phyloP scores from a whole-genome alignment of 208 protist genomes.

The Wallacemonas sp. region DNA sequence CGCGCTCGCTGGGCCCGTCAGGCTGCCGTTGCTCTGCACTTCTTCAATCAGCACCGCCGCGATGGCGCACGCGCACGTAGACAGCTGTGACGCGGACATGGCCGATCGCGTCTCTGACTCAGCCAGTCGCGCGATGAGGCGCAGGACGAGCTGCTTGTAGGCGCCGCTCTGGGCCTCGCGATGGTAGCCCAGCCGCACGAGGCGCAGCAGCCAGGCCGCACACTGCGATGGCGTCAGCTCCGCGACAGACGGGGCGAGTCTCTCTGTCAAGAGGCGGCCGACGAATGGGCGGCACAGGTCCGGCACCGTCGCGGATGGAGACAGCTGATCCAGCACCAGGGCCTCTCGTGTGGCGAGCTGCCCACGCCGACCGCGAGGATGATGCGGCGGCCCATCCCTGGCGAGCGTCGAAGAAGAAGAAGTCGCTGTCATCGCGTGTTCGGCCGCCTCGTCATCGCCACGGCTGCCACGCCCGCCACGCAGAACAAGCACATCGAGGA shows the following conservation, averaged over 20 bases:
- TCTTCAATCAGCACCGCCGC: constrained; percentile 1
- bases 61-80: constrained; percentile 29
- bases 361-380: no score
- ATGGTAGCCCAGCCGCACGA: constrained; percentile 28
- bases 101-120: not conserved
- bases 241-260: constrained; percentile 15
- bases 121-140: constrained; percentile 25
- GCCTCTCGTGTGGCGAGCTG: not conserved
- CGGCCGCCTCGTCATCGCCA: no score
- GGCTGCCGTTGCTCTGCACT: not conserved
- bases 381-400: no score
- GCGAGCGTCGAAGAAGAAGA: no score
- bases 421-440: no score
- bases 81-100: constrained; percentile 36
- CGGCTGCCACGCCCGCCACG: no score
- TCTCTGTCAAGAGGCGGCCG: constrained; percentile 19
- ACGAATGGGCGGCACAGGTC: constrained; percentile 29
- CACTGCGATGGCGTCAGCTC: constrained; percentile 47
- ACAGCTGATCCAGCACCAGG: not conserved
- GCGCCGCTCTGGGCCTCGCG: constrained; percentile 21
- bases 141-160: constrained; percentile 26
- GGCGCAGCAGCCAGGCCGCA: constrained; percentile 50
- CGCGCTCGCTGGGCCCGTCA: not conserved
- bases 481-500: constrained; percentile 58
- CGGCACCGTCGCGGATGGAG: constrained; percentile 2